Evolutionary conservation across 768 basidiomycete genomes (phyloP).

Genomic region (Fomitopsis serialis): DNA sequence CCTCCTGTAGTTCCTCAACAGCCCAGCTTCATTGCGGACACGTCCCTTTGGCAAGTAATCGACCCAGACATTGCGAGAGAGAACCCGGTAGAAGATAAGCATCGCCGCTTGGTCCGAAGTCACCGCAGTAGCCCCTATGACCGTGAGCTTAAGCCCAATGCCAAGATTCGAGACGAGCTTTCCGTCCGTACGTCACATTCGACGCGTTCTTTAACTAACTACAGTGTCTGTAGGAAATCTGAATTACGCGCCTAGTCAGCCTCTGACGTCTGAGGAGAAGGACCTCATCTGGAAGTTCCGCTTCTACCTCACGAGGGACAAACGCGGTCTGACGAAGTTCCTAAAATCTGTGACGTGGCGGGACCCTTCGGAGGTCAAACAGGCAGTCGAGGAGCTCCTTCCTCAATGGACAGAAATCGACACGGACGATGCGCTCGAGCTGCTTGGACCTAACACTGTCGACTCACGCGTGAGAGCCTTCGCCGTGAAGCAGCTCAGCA

Average conservation of each 20-base stretch:
- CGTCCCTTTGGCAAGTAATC: conserved; percentile 78
- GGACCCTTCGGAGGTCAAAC: conserved; percentile 93
- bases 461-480: conserved; percentile 92
- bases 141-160: conserved; percentile 93
- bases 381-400: conserved; percentile 92
- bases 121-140: conserved; percentile 94
- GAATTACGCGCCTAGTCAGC: conserved; percentile 84
- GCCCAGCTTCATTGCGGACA: conserved; percentile 54
- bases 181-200: conserved; percentile 47
- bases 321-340: conserved; percentile 94
- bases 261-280: conserved; percentile 86
- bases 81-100: conserved; percentile 97
- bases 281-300: conserved; percentile 98
- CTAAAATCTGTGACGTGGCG: conserved; percentile 97
- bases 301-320: conserved; percentile 92
- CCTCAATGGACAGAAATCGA: conserved; percentile 98
- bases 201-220: neutral
- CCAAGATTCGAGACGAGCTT: conserved; percentile 90
- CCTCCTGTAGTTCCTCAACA: conserved; percentile 34
- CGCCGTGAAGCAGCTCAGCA: conserved; percentile 84
- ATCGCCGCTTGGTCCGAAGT: conserved; percentile 88
- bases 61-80: conserved; percentile 91
- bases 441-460: conserved; percentile 85
- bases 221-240: conserved; percentile 66
- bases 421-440: conserved; percentile 92